Evolutionary conservation across 345 rosid species (phyloP).

Genomic region (Brassica juncea): DNA sequence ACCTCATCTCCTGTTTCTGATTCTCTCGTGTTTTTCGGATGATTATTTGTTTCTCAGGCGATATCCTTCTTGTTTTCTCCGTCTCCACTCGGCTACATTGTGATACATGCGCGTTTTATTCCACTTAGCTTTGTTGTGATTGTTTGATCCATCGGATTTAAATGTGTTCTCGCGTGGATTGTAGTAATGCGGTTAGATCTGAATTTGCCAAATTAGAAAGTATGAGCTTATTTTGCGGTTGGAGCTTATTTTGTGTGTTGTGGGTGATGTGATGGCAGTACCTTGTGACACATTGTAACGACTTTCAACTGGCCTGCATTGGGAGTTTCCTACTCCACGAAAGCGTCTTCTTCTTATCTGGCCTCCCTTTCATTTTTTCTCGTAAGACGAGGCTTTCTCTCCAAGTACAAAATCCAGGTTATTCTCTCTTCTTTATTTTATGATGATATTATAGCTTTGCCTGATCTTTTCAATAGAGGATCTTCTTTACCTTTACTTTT

Average conservation of each 20-base stretch:
- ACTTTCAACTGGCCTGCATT: slow-evolving; percentile 88
- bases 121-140: background rate
- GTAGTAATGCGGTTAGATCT: slow-evolving; percentile 26
- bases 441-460: background rate
- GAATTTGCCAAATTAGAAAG: background rate
- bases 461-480: background rate
- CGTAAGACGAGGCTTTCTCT: slow-evolving; percentile 85
- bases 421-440: too few relatives aligned
- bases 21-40: background rate
- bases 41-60: background rate
- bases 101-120: background rate
- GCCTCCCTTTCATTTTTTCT: slow-evolving; percentile 89
- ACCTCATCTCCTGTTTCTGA: slow-evolving; percentile 16
- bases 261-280: slow-evolving; percentile 45
- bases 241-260: background rate
- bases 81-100: slow-evolving; percentile 8
- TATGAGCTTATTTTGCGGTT: background rate
- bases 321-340: slow-evolving; percentile 97
- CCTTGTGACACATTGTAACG: slow-evolving; percentile 77
- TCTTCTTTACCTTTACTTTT: background rate
- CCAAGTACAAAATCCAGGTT: slow-evolving; percentile 94
- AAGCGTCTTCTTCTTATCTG: slow-evolving; percentile 89
- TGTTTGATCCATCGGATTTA: background rate
- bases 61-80: background rate
- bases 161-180: background rate